Base-by-base conservation (phyloP, 1,139 yeast species). In the Spathaspora jeffriesii region DNA sequence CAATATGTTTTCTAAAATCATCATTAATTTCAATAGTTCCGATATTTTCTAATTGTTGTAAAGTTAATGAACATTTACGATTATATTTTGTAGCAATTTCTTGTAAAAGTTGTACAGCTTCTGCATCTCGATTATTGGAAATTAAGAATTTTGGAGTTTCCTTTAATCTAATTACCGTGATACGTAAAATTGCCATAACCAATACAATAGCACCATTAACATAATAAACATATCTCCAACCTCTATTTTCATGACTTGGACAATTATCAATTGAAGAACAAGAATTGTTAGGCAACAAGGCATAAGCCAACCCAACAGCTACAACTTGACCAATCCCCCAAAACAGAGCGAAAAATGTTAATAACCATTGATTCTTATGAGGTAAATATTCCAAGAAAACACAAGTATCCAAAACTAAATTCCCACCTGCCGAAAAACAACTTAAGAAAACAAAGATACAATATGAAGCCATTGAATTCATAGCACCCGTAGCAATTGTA, bases 341-440 rank as follows among this genome's bases (percentile, higher is more conserved):
- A 51, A 64, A 68, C 40, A 64, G 64, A 5, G 73, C 73, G 52
- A 69, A 67, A 42, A 68, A 63, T 1, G 73, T 66, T 14, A 61
- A 59, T 44, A 64, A 51, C 73, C 76, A 80, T 54, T 80, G 82
- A 53, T 73, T 65, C 45, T 73, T 74, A 40, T 69, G 65, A 1
- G 88, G 87, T 48, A 82, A 62, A 52, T 73, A 81, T 57, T 82
- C 87, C 48, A 82, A 64, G 53, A 82, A 80, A 4, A 81, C 79
- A 44, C 85, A 73, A 18, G 83, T 79, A 61, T 82, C 88, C 39
- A 82, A 65, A 2, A 81, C 85, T 48, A 82, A 65, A 56, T 82
- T 82, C 50, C 87, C 87, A 50, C 87, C 87, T 11, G 79, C 75
- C 23, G 78, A 74, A 48, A 73, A 72, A 43, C 73, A 64, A 32